phyloP scores from a whole-genome alignment of 129 eudicot species.

The Apium graveolens region DNA sequence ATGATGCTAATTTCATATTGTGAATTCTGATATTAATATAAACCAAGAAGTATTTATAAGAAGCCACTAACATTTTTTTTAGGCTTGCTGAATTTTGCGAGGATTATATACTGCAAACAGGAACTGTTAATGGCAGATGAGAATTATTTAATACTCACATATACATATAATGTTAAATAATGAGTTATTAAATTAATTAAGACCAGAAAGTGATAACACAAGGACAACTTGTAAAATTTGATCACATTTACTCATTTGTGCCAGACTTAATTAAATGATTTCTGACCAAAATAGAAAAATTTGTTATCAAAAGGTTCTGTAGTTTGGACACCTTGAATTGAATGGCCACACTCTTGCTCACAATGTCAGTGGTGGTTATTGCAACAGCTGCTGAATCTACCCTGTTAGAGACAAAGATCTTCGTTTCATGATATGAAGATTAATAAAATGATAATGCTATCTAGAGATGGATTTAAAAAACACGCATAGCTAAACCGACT shows the following conservation, averaged over 20 bases:
- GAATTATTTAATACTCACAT: not conserved
- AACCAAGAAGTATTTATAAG: not conserved
- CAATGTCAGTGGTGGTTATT: slow-evolving; percentile 96
- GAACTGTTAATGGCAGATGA: not conserved
- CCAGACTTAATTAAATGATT: not conserved
- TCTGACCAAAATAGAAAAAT: not conserved
- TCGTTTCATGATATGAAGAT: not conserved
- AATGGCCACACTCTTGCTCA: slow-evolving; percentile 90
- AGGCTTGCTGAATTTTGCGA: not conserved
- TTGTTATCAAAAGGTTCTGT: not conserved
- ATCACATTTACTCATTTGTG: not conserved
- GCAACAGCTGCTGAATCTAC: slow-evolving; percentile 96
- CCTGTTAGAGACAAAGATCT: slow-evolving; percentile 30
- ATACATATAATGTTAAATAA: not conserved
- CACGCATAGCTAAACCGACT: not conserved
- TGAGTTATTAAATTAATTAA: not conserved
- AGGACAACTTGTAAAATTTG: not conserved
- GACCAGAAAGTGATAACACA: not conserved
- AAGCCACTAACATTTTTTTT: not conserved
- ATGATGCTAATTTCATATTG: not conserved
- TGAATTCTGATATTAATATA: not conserved
- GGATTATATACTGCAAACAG: not conserved
- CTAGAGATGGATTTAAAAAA: not conserved
- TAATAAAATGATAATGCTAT: not conserved
- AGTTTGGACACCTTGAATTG: slow-evolving; percentile 57